Conservation (phyloP, 2,329 filamentous ascomycete genomes). For the Phialophora tarda region DNA sequence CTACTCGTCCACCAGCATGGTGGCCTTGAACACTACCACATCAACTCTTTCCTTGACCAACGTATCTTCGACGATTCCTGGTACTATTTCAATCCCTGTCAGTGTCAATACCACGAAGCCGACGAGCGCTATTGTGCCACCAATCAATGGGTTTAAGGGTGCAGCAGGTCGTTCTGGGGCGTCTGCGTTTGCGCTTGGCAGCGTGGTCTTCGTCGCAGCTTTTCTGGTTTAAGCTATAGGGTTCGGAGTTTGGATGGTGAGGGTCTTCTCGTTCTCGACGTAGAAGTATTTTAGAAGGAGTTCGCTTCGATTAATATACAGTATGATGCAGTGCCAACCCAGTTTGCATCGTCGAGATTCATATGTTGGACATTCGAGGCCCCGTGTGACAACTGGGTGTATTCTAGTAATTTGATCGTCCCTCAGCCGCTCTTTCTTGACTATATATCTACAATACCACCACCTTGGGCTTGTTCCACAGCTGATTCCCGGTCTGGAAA, state of each 20-base stretch:
- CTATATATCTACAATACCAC: slow-evolving; percentile 42
- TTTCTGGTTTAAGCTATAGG: slow-evolving; percentile 22
- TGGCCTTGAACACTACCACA: slow-evolving; percentile 34
- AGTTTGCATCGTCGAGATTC: neutral
- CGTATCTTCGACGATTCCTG: slow-evolving; percentile 21
- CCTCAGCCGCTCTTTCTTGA: neutral
- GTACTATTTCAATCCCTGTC: slow-evolving; percentile 6
- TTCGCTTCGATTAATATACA: neutral
- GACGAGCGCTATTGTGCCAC: slow-evolving; percentile 26
- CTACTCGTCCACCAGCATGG: slow-evolving; percentile 21
- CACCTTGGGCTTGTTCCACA: slow-evolving; percentile 49
- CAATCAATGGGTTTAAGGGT: slow-evolving; percentile 31
- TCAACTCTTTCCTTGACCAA: slow-evolving; percentile 32
- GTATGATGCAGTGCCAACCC: neutral
- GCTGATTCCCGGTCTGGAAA: slow-evolving; percentile 46
- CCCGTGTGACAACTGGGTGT: neutral
- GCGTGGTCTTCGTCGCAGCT: slow-evolving; percentile 26
- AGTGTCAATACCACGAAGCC: slow-evolving; percentile 24
- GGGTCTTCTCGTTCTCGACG: neutral
- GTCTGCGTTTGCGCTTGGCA: slow-evolving; percentile 31
- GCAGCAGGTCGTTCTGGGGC: slow-evolving; percentile 25
- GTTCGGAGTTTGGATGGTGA: neutral
- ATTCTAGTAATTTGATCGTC: neutral
- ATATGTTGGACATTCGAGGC: neutral
- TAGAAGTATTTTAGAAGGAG: neutral